phyloP scores from a whole-genome alignment of 306 rosid genomes.

The Prunus mongolica region DNA sequence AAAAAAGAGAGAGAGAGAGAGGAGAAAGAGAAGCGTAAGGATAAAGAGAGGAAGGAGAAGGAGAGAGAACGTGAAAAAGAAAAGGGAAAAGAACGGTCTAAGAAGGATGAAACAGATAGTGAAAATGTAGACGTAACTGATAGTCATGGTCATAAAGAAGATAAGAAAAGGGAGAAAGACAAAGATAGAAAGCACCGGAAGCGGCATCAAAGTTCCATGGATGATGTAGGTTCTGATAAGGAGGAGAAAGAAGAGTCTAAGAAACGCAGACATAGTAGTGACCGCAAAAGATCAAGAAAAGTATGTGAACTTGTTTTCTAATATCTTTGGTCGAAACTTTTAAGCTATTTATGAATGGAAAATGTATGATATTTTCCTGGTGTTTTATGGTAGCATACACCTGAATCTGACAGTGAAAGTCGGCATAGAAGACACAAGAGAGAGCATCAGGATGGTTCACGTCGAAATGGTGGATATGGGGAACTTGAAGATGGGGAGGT shows the following conservation, averaged over 20 bases:
- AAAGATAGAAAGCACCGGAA: constrained; percentile 88
- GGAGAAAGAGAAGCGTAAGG: constrained; percentile 69
- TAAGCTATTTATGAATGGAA: constrained; percentile 13
- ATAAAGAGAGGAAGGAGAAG: constrained; percentile 53
- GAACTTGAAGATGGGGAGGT: constrained; percentile 99
- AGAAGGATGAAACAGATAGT: constrained; percentile 89
- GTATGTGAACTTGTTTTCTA: constrained; percentile 29
- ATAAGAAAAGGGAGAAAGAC: constrained; percentile 87
- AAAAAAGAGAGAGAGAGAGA: constrained; percentile 84
- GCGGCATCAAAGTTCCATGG: constrained; percentile 81
- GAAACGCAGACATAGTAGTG: constrained; percentile 86
- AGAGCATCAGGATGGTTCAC: constrained; percentile 75
- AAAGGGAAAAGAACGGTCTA: constrained; percentile 71
- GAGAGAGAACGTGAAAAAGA: constrained; percentile 90
- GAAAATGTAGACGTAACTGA: constrained; percentile 62
- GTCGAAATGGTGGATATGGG: constrained; percentile 59
- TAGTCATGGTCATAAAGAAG: constrained; percentile 72
- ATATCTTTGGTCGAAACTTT: not conserved
- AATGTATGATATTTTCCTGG: constrained; percentile 4
- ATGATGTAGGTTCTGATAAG: constrained; percentile 78
- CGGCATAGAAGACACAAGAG: constrained; percentile 86
- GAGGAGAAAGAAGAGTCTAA: constrained; percentile 92
- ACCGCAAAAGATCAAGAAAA: constrained; percentile 87
- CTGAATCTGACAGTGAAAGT: constrained; percentile 81
- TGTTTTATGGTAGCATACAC: constrained; percentile 68